Percentiles rank a stretch among this genome's conserved stretches.
Conservation (phyloP, 164 flowering plant species). For the Dillenia suffruticosa region DNA sequence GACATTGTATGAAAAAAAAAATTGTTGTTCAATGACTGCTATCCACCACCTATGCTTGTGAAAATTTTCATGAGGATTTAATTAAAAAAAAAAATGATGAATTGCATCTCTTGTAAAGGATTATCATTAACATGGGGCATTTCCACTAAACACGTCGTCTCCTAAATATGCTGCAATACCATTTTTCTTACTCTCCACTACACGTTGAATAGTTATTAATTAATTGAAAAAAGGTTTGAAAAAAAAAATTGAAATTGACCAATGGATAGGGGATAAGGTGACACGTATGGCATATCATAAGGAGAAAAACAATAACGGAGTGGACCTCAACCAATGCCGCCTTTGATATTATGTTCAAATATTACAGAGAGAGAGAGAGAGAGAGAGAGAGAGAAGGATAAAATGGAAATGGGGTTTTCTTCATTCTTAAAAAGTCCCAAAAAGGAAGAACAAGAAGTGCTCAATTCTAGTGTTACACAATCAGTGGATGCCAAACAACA, state of each 20-base stretch:
- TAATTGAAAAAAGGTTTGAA: too few relatives aligned
- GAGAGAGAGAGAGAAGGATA: constrained; percentile 11
- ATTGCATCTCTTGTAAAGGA: too few relatives aligned
- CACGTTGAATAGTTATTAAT: too few relatives aligned
- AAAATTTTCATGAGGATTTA: too few relatives aligned
- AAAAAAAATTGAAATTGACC: constrained; percentile 9
- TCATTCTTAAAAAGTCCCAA: constrained; percentile 33
- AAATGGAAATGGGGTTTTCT: constrained; percentile 9
- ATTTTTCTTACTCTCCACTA: too few relatives aligned
- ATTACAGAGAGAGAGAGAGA: constrained; percentile 3
- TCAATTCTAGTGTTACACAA: constrained; percentile 7
- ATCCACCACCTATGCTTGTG: too few relatives aligned
- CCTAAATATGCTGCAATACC: too few relatives aligned
- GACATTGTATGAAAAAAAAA: too few relatives aligned
- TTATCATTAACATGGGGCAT: too few relatives aligned
- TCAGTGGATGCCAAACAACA: neutral
- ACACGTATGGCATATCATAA: constrained; percentile 20
- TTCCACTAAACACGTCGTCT: too few relatives aligned
- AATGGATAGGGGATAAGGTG: constrained; percentile 39
- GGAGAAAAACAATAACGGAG: neutral
- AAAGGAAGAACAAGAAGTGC: constrained; percentile 35
- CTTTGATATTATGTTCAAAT: neutral
- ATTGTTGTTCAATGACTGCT: too few relatives aligned
- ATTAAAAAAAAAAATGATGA: too few relatives aligned
- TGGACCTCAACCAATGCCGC: neutral